These are phyloP conservation scores for Aureobasidium mangrovei DNA, from an alignment of 2,329 filamentous ascomycete genomes.

Conservation along the genomic window DNA sequence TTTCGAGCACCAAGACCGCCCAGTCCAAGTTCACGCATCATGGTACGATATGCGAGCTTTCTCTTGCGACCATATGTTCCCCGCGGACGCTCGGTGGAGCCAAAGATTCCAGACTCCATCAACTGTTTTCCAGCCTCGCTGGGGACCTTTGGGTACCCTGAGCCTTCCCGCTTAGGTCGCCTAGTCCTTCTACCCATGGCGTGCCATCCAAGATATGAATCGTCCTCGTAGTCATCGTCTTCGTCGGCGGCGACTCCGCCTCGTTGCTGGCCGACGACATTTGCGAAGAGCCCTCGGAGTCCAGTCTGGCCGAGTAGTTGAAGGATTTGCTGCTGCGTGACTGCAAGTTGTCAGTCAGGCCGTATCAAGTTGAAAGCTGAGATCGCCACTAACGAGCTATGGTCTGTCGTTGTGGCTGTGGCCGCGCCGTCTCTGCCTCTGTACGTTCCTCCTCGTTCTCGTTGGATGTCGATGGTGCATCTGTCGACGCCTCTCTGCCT, in stretches of 20 bases:
- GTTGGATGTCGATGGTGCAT: constrained; percentile 16
- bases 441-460: constrained; percentile 27
- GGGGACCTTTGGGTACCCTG: constrained; percentile 73
- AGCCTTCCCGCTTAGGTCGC: constrained; percentile 33
- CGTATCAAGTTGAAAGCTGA: background rate
- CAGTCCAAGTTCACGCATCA: constrained; percentile 76
- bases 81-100: constrained; percentile 47
- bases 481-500: constrained; percentile 20
- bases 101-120: constrained; percentile 78
- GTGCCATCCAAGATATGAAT: constrained; percentile 31
- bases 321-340: constrained; percentile 44
- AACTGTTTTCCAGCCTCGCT: constrained; percentile 66
- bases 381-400: constrained; percentile 24
- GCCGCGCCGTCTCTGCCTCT: constrained; percentile 25
- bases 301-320: constrained; percentile 46
- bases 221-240: constrained; percentile 34
- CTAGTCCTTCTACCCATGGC: constrained; percentile 36
- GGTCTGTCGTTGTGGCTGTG: constrained; percentile 20
- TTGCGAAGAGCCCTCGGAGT: constrained; percentile 43
- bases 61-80: constrained; percentile 44
- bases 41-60: constrained; percentile 57
- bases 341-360: constrained; percentile 24
- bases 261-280: constrained; percentile 21
- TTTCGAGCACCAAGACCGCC: constrained; percentile 49
- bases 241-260: constrained; percentile 23